These are phyloP conservation scores for Pichia sporocuriosa DNA, from an alignment of 805 yeast species.

Conservation along the genomic window DNA sequence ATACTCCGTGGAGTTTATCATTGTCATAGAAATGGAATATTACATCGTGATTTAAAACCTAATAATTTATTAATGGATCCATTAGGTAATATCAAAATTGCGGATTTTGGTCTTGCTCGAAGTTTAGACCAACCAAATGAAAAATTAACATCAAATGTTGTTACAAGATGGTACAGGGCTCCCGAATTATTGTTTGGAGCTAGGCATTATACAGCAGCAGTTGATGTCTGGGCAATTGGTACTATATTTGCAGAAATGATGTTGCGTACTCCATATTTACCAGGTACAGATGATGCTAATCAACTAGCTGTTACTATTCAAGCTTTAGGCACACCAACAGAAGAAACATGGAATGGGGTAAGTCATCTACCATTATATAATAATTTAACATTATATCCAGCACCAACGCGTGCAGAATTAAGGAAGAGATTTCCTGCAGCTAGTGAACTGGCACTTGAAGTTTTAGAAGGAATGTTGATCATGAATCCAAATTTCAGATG, in stretches of 20 bases:
- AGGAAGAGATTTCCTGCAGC: slow-evolving; percentile 86
- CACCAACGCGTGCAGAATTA: slow-evolving; percentile 73
- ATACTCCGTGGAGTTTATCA: slow-evolving; percentile 91
- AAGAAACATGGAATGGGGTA: slow-evolving; percentile 85
- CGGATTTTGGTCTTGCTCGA: slow-evolving; percentile 96
- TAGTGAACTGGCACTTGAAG: slow-evolving; percentile 71
- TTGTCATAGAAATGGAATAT: slow-evolving; percentile 83
- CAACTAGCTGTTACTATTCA: slow-evolving; percentile 90
- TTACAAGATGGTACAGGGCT: slow-evolving; percentile 96
- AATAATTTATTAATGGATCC: slow-evolving; percentile 84
- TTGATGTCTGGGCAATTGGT: slow-evolving; percentile 96
- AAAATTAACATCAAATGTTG: slow-evolving; percentile 84
- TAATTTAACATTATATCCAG: slow-evolving; percentile 69
- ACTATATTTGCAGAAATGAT: slow-evolving; percentile 92
- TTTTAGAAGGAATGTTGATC: slow-evolving; percentile 64
- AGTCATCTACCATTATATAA: slow-evolving; percentile 71
- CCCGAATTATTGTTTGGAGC: slow-evolving; percentile 92
- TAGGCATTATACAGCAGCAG: slow-evolving; percentile 77
- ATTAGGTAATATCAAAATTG: slow-evolving; percentile 81
- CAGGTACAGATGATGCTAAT: slow-evolving; percentile 85
- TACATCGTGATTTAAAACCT: slow-evolving; percentile 93
- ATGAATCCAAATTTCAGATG: slow-evolving; percentile 76
- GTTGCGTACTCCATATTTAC: slow-evolving; percentile 90
- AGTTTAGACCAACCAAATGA: slow-evolving; percentile 73
- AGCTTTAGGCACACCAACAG: slow-evolving; percentile 95